A percentile compares a stretch with the other conserved stretches of the same genome.
phyloP scores from a whole-genome alignment of 805 yeast genomes.

The Middelhovenomyces tepae region DNA sequence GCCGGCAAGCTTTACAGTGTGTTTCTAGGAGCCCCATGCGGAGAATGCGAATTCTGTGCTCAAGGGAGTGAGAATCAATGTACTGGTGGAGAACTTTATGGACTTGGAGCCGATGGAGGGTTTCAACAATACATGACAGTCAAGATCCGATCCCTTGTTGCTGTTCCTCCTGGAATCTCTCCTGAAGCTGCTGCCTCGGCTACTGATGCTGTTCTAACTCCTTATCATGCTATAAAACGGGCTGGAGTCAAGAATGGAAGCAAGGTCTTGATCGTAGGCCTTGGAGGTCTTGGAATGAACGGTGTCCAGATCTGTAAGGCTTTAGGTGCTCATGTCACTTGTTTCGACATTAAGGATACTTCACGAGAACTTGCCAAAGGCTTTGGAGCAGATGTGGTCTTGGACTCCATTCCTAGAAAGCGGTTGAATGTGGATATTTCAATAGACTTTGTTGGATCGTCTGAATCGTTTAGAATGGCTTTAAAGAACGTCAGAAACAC shows the following conservation, averaged over 20 bases:
- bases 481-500: slow-evolving; percentile 26
- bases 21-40: slow-evolving; percentile 22
- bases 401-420: slow-evolving; percentile 25
- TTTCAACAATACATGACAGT: slow-evolving; percentile 26
- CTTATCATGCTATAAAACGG: slow-evolving; percentile 28
- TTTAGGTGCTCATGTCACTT: slow-evolving; percentile 15
- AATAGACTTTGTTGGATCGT: slow-evolving; percentile 20
- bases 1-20: slow-evolving; percentile 16
- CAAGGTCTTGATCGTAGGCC: slow-evolving; percentile 26
- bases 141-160: slow-evolving; percentile 16
- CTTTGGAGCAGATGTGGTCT: slow-evolving; percentile 37
- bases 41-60: slow-evolving; percentile 22
- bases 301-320: slow-evolving; percentile 25
- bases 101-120: slow-evolving; percentile 28
- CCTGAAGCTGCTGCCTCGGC: slow-evolving; percentile 27
- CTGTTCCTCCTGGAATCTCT: slow-evolving; percentile 25
- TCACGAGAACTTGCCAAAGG: slow-evolving; percentile 24
- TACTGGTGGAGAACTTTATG: slow-evolving; percentile 13
- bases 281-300: slow-evolving; percentile 30
- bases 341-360: slow-evolving; percentile 24
- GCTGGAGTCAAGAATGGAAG: slow-evolving; percentile 20
- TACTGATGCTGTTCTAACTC: slow-evolving; percentile 29
- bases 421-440: slow-evolving; percentile 30
- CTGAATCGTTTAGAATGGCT: slow-evolving; percentile 20
- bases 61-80: slow-evolving; percentile 25